Base-by-base conservation (phyloP, 129 eudicot genomes). In the Tagetes erecta region DNA sequence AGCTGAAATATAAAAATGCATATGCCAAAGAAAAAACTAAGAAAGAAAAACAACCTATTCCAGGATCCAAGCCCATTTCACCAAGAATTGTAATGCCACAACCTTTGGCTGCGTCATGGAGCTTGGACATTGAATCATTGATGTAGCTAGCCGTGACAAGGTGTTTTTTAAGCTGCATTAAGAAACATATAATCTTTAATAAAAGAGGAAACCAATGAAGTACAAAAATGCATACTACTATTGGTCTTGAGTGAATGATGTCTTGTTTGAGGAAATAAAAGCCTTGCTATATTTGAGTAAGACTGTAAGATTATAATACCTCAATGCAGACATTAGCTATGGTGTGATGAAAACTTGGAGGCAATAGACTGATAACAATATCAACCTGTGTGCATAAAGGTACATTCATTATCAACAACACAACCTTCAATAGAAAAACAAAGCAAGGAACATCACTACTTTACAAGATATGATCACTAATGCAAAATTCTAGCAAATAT, bases 41-140 rank as follows among this genome's bases (percentile, higher is more conserved):
- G 76, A 72, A 72, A 49, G 59, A 35, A 59, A 56, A 12, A 35
- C 41, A 80, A 91, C 99, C 99, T 84, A 95, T 88, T 85, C 99
- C 99, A 68, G 99, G 99, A 80, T 95, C 99, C 88, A 95, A 76
- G 64, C 99, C 99, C 99, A 95, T 95, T 87, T 95, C 97, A 73
- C 99, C 95, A 71, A 95, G 87, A 83, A 95, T 87, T 33, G 96
- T 88, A 72, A 95, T 75, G 42, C 95, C 96, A 76, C 90, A 84
- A 66, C 60, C 81, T 83, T 95, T 85, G 52, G 99, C 96, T 64
- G 78, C 73, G 75, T 91, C 96, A 74, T 91, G 84, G 31, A 91
- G 83, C 89, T 84, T 87, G 74, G 78, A 83, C 78, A 91, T 80
- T 66, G 99, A 76, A 70, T 89, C 97, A 72, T 88, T 90, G 55